A percentile compares a stretch with the other conserved stretches of the same genome.
Conservation (phyloP, 1,284 basidiomycete genomes). For the Clitocybe nebularis region DNA sequence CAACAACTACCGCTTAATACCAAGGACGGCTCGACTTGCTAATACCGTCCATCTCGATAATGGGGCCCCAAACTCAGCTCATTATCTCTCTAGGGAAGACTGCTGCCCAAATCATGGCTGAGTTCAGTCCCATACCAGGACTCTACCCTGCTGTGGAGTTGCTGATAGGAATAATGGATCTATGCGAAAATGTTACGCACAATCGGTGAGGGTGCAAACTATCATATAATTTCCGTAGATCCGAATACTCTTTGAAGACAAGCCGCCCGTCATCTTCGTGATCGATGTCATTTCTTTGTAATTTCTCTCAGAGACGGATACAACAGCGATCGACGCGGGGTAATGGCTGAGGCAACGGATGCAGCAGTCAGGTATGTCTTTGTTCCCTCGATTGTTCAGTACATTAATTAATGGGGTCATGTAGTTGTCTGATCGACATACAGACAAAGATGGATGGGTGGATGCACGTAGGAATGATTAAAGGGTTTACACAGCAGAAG, state of each 20-base stretch:
- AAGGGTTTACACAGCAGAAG: conserved; percentile 41
- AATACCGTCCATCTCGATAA: conserved; percentile 1
- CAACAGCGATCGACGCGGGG: conserved; percentile 19
- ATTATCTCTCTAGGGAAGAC: conserved; percentile 28
- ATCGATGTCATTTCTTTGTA: conserved; percentile 36
- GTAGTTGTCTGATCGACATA: conserved; percentile 36
- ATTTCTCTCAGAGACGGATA: conserved; percentile 28
- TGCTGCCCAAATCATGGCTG: conserved; percentile 38
- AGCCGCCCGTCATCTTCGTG: conserved; percentile 39
- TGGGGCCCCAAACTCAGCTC: conserved; percentile 13
- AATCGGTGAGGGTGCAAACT: conserved; percentile 38
- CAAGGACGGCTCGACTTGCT: neutral
- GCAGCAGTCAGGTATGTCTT: conserved; percentile 24
- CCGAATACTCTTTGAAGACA: conserved; percentile 21
- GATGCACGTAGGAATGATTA: conserved; percentile 30
- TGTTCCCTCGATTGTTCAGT: neutral
- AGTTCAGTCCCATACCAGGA: conserved; percentile 46
- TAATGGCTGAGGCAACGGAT: conserved; percentile 21
- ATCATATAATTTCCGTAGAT: conserved; percentile 7
- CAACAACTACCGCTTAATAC: too few species aligned
- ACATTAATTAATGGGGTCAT: neutral
- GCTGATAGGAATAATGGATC: conserved; percentile 36
- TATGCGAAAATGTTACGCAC: conserved; percentile 41
- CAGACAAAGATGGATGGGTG: conserved; percentile 36
- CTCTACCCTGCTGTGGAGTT: conserved; percentile 37